Evolutionary conservation across 169 alveolate species (phyloP).

Genomic region (Plasmodium gaboni): DNA sequence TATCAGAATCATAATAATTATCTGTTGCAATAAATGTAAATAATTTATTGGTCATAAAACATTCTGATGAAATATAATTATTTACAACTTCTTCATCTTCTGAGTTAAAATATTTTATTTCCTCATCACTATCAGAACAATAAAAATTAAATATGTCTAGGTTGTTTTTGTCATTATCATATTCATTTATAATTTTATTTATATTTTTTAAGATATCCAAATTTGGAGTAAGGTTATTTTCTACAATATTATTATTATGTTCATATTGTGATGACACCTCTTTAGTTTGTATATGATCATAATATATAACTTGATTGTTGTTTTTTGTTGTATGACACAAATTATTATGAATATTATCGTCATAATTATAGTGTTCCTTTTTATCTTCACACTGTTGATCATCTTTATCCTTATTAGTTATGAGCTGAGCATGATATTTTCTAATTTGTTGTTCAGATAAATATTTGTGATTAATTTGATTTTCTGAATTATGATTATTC

Average conservation of each 20-base stretch:
- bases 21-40: conserved; percentile 72
- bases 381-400: not conserved
- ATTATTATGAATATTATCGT: not conserved
- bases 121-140: conserved; percentile 73
- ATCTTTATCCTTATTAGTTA: conserved; percentile 10
- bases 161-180: conserved; percentile 6
- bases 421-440: conserved; percentile 26
- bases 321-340: not conserved
- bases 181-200: not conserved
- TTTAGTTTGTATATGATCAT: not conserved
- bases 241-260: not conserved
- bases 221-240: not conserved
- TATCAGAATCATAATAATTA: conserved; percentile 74
- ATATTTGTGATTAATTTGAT: not conserved
- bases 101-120: conserved; percentile 71
- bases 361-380: not conserved
- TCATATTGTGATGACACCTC: not conserved
- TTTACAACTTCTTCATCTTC: conserved; percentile 69
- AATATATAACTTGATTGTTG: not conserved
- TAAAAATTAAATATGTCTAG: conserved; percentile 71
- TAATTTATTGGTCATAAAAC: conserved; percentile 31
- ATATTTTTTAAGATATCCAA: not conserved
- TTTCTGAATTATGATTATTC: conserved; percentile 1
- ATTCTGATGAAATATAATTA: conserved; percentile 55
- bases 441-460: conserved; percentile 30